A percentile compares a stretch with the other conserved stretches of the same genome.
Conservation (phyloP, 2,329 filamentous ascomycete genomes). For the Pseudogymnoascus sp. region DNA sequence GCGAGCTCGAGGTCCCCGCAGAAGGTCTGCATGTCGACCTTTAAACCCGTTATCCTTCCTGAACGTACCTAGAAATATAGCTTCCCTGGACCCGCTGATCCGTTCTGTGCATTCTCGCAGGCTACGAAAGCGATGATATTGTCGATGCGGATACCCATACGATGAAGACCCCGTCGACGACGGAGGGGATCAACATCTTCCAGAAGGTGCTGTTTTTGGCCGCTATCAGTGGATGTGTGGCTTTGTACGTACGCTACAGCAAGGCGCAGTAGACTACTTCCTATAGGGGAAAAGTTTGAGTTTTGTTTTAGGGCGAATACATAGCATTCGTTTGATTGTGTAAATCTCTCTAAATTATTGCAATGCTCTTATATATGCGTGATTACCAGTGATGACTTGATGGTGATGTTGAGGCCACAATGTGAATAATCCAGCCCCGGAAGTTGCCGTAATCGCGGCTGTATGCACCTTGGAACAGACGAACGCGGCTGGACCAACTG, state of each 20-base stretch:
- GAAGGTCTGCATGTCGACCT: conserved; percentile 94
- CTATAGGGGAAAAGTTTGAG: neutral
- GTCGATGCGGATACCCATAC: conserved; percentile 23
- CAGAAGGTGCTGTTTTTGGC: conserved; percentile 46
- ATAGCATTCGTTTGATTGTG: neutral
- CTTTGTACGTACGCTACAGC: neutral
- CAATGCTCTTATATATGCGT: neutral
- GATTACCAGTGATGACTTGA: neutral
- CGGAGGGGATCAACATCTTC: conserved; percentile 35
- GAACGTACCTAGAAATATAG: conserved; percentile 11
- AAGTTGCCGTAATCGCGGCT: neutral
- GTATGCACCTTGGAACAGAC: conserved; percentile 2
- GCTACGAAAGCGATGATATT: conserved; percentile 26
- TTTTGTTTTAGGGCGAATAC: neutral
- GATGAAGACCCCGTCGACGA: conserved; percentile 12
- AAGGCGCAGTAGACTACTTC: conserved; percentile 1
- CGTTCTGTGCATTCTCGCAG: conserved; percentile 22
- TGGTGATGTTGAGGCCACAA: neutral
- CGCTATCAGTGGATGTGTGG: conserved; percentile 22
- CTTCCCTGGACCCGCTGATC: conserved; percentile 26
- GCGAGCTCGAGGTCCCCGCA: conserved; percentile 72
- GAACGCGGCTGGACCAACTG: neutral
- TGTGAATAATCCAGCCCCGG: neutral
- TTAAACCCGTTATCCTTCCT: conserved; percentile 44
- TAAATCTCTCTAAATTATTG: neutral